These are phyloP conservation scores for Rubia balearica DNA, from an alignment of 305 asterid genomes.

Conservation along the genomic window DNA sequence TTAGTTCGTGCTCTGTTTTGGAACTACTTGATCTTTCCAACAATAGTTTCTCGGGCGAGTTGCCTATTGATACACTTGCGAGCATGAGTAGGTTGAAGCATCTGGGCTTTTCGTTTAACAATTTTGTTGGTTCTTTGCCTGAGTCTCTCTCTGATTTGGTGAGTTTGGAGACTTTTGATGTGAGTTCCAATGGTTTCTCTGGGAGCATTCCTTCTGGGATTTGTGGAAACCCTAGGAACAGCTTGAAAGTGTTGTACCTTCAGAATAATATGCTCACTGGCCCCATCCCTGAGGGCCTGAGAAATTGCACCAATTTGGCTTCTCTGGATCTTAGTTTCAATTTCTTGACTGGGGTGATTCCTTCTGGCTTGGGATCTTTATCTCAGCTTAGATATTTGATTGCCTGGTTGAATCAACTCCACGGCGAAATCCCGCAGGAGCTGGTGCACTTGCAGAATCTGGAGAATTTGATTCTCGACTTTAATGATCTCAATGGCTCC, in stretches of 20 bases:
- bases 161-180: conserved; percentile 59
- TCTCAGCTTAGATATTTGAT: conserved; percentile 27
- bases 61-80: conserved; percentile 54
- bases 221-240: conserved; percentile 48
- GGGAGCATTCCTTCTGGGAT: conserved; percentile 70
- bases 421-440: conserved; percentile 31
- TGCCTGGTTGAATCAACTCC: conserved; percentile 24
- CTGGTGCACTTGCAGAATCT: conserved; percentile 20
- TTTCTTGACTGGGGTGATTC: conserved; percentile 23
- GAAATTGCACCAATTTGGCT: conserved; percentile 26
- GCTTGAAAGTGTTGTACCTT: conserved; percentile 60
- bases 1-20: conserved; percentile 53
- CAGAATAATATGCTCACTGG: conserved; percentile 33
- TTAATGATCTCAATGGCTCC: conserved; percentile 24
- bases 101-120: conserved; percentile 57
- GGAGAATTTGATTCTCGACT: conserved; percentile 32
- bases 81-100: conserved; percentile 51
- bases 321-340: conserved; percentile 34
- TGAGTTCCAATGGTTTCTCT: conserved; percentile 69
- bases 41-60: conserved; percentile 70
- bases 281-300: conserved; percentile 22
- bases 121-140: conserved; percentile 55
- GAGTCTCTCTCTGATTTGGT: conserved; percentile 53
- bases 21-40: conserved; percentile 53
- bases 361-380: conserved; percentile 26